Percentiles rank a stretch among this genome's conserved stretches.
Conservation (phyloP, 75 land plant species). For the Cunninghamia lanceolata region DNA sequence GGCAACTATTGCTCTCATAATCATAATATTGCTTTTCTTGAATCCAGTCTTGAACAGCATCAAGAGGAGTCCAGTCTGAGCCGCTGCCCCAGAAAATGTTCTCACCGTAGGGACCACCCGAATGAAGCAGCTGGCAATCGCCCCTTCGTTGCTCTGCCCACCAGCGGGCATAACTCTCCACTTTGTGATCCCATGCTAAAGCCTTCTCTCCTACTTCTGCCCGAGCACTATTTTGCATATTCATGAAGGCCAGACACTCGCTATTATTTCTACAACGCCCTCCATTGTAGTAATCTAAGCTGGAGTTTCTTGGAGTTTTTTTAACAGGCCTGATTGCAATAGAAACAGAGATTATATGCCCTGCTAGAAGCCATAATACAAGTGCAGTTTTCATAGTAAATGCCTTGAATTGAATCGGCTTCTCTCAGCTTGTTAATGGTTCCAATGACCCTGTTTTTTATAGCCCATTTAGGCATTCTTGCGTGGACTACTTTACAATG, state of each 20-base stretch:
- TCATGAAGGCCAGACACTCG: slow-evolving; percentile 13
- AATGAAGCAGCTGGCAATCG: slow-evolving; percentile 31
- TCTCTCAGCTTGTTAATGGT: too few relatives aligned
- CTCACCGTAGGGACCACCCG: slow-evolving; percentile 24
- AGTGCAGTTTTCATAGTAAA: too few relatives aligned
- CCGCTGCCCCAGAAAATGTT: slow-evolving; percentile 17
- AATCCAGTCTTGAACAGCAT: slow-evolving; percentile 34
- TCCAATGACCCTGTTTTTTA: too few relatives aligned
- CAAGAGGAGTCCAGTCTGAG: slow-evolving; percentile 12
- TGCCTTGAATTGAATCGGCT: too few relatives aligned
- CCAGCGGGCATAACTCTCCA: slow-evolving; percentile 26
- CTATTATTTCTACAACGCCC: too few relatives aligned
- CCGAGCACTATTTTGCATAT: slow-evolving; percentile 24
- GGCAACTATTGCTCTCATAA: slow-evolving; percentile 26
- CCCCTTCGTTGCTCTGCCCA: slow-evolving; percentile 21
- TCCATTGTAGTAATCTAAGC: too few relatives aligned
- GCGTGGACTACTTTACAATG: too few relatives aligned
- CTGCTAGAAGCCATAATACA: too few relatives aligned
- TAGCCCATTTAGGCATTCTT: too few relatives aligned
- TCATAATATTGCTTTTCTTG: slow-evolving; percentile 26
- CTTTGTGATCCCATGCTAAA: slow-evolving; percentile 22
- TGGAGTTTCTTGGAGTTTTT: too few relatives aligned
- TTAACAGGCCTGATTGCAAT: too few relatives aligned
- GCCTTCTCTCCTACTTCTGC: slow-evolving; percentile 23
- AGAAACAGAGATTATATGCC: too few relatives aligned